These are phyloP conservation scores for Heterobasidion annosum DNA, from an alignment of 1,284 basidiomycete species.

Conservation along the genomic window DNA sequence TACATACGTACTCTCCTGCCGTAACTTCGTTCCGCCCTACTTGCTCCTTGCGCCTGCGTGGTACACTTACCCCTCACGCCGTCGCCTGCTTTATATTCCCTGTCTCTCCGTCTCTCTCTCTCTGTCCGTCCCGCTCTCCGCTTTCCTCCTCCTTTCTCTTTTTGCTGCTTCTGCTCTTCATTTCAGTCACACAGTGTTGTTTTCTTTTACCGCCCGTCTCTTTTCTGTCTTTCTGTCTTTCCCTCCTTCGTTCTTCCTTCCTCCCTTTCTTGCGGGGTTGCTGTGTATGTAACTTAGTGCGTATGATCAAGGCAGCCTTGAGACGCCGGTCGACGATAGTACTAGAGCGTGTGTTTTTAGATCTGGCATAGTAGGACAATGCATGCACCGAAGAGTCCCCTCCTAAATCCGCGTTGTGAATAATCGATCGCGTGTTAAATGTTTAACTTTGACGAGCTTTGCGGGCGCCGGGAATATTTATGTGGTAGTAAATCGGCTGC, in stretches of 20 bases:
- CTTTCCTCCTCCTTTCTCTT: conserved; percentile 6
- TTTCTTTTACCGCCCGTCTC: not conserved
- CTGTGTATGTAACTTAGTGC: not conserved
- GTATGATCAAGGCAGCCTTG: not conserved
- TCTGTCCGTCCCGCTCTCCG: conserved; percentile 6
- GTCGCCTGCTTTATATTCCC: conserved; percentile 13
- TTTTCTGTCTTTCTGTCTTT: conserved; percentile 4
- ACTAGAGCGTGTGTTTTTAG: no score
- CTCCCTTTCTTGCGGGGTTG: conserved; percentile 6
- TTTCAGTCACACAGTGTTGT: not conserved
- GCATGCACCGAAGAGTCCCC: no score
- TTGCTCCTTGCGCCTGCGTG: not conserved
- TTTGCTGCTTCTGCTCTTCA: not conserved
- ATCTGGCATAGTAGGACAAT: no score
- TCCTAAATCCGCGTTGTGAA: no score
- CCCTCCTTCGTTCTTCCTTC: not conserved
- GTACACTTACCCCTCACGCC: not conserved
- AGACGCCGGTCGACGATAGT: no score
- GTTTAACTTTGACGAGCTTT: no score
- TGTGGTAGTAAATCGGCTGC: no score
- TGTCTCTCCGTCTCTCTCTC: conserved; percentile 6
- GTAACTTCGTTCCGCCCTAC: not conserved
- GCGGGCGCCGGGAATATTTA: no score
- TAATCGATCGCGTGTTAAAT: no score
- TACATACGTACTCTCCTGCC: conserved; percentile 9